Evolutionary conservation across 805 yeast genomes (phyloP), one percentile per base, ranked within the genome.

Genomic region (Saccharomycopsis fermentans): DNA sequence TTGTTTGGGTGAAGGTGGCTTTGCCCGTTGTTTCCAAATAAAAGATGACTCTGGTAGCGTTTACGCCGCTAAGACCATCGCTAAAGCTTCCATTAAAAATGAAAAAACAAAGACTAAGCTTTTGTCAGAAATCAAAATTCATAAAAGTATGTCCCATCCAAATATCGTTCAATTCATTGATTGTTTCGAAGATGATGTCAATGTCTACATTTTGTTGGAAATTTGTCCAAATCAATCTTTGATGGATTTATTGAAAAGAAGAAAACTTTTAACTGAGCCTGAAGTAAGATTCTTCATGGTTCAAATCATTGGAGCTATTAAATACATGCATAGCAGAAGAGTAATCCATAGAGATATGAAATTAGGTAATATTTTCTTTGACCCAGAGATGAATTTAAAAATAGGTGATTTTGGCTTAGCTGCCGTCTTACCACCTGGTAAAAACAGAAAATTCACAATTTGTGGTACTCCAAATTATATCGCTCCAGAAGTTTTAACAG

Each of bases 391-490:
- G 96, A 89, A 90, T 71, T 79, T 92, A 68, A 94, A 94, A 70
- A 87, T 94, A 62, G 99, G 99, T 63, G 99, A 94, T 71, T 94
- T 94, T 74, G 99, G 99, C 35, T 79, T 94, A 61, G 99, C 99
- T n/a, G 90, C 97, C 0, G 86, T 89, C n/a, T 78, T 94, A 62
- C 87, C 86, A 50, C 76, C 81, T 24, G 76, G 79, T 34, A 79
- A 79, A 59, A 88, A 88, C 55, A 83, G 92, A 64, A 90, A 92
- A 68, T 87, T 85, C 69, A 92, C 99, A 51, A 89, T 94, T 58
- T 94, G 99, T 72, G 99, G 99, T 57, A 94, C 99, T 26, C 99
- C 99, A 61, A 94, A 94, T 73, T 94, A 94, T 70, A 94, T 94
- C 69, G 97, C 99, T 0, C 99, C 99, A 6, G 99, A 94, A 74